Evolutionary conservation across 2,329 filamentous ascomycete species (phyloP), one percentile per base, ranked within the genome.

Genomic region (Fusarium kyushuense): DNA sequence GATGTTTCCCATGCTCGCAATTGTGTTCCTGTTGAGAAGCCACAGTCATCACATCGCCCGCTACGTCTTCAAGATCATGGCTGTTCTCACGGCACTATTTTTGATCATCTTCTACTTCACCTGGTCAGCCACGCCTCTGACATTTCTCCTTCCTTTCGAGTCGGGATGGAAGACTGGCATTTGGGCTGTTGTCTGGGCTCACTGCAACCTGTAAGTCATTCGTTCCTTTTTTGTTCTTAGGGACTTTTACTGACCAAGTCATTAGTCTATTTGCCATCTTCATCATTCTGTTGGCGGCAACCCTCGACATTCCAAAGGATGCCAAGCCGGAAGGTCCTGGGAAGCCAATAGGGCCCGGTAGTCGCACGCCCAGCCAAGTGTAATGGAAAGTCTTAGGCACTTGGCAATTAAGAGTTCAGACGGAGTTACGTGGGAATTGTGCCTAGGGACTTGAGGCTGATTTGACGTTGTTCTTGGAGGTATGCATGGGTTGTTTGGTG

Each of bases 151-250:
- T 19, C 42, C 52, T 30, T 53, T 19, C 29, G 7, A 19, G 16
- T 9, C n/a, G 3, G 6, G 13, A 1, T 57, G 53, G 40, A 9
- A 7, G 12, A 17, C 32, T 12, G 48, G 54, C 35, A 48, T 36
- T 17, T 43, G 51, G 19, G 60, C 72, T n/a, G 52, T 66, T 29
- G 14, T 58, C 17, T 27, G 72, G 54, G 55, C 48, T 13, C 67
- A 76, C 40, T 14, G 75, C 40, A 72, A 66, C 40, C 6, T 77
- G 75, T 77, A 62, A 66, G 73, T 69, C 11, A 12, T 23, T 13
- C 38, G 23, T 41, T n/a, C n/a, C n/a, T 10, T 41, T 21, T 23
- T 41, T 23, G 21, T 8, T 25, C 14, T 16, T 5, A 16, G 17
- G 21, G 21, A 14, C 36, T 36, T 17, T 46, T 21, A 45, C 60